These are phyloP conservation scores for Dactylellina drechsleri DNA, from an alignment of 2,329 filamentous ascomycete genomes.

Conservation along the genomic window DNA sequence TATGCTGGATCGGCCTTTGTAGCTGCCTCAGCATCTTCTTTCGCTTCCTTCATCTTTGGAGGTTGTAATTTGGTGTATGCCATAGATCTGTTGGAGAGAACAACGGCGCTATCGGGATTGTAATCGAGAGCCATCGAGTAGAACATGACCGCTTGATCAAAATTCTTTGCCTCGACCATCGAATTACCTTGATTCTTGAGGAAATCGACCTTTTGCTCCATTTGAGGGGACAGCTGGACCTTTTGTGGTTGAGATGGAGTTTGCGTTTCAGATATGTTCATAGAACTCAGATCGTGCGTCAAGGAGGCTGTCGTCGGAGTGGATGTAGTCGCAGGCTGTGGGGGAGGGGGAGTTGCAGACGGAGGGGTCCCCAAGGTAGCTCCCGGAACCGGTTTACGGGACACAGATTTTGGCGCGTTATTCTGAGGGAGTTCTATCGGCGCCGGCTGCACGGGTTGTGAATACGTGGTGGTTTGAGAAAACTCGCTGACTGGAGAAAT, in stretches of 20 bases:
- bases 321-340: neutral
- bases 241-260: neutral
- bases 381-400: constrained; percentile 36
- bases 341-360: constrained; percentile 18
- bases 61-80: constrained; percentile 41
- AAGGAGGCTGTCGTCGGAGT: neutral
- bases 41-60: constrained; percentile 43
- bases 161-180: constrained; percentile 49
- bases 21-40: constrained; percentile 41
- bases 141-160: constrained; percentile 51
- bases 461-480: constrained; percentile 23
- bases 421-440: constrained; percentile 13
- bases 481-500: constrained; percentile 33
- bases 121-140: constrained; percentile 51
- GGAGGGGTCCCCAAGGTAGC: neutral
- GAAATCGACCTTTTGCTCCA: constrained; percentile 51
- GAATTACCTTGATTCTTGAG: constrained; percentile 50
- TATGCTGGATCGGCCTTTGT: constrained; percentile 45
- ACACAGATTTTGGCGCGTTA: constrained; percentile 14
- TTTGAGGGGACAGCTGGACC: constrained; percentile 27
- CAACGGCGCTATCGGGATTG: constrained; percentile 40
- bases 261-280: constrained; percentile 20
- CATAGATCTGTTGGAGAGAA: constrained; percentile 47
- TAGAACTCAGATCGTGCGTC: constrained; percentile 16
- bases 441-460: constrained; percentile 10